Conservation (phyloP, 2,329 filamentous ascomycete genomes). For the Phialophora tarda region DNA sequence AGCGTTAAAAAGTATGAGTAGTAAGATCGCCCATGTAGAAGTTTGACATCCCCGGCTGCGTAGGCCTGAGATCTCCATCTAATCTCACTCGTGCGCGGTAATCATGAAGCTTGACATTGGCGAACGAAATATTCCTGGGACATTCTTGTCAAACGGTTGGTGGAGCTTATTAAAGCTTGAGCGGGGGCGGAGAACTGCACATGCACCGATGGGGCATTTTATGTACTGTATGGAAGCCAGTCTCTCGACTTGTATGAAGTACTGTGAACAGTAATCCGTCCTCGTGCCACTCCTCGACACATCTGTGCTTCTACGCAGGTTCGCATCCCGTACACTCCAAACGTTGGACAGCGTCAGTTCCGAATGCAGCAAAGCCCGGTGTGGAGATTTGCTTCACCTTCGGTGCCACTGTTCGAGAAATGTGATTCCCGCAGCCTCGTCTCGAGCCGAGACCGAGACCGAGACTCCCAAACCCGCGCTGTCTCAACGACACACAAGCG, state of each 20-base stretch:
- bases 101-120: no score
- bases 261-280: no score
- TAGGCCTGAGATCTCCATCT: not conserved
- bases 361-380: not conserved
- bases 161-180: not conserved
- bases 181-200: not conserved
- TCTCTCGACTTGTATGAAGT: no score
- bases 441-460: no score
- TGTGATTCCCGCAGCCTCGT: not conserved
- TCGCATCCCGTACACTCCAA: no score
- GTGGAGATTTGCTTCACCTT: not conserved
- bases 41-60: not conserved
- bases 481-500: slow-evolving; percentile 9
- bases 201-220: not conserved
- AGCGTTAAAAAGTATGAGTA: no score
- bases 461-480: not conserved
- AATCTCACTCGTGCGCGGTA: no score
- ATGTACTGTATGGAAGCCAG: no score
- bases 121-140: no score
- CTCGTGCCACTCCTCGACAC: no score
- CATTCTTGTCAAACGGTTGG: not conserved
- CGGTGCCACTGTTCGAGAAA: not conserved
- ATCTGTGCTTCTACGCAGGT: no score
- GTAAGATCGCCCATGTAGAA: not conserved
- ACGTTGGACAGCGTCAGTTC: not conserved